These are phyloP conservation scores for Cucurbita argyrosperma DNA, from an alignment of 306 rosid genomes.

Conservation along the genomic window DNA sequence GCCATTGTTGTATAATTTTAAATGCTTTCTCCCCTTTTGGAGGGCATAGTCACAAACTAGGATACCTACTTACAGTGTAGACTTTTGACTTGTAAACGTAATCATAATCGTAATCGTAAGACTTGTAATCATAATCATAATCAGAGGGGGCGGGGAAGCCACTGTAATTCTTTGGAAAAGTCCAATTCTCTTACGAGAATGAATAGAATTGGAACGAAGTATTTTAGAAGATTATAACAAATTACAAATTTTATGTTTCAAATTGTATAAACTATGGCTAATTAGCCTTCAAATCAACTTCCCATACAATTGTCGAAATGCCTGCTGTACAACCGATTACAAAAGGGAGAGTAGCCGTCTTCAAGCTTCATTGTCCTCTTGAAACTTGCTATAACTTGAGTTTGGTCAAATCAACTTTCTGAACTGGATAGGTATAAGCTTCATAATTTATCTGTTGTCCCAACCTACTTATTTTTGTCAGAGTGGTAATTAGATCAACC, in stretches of 20 bases:
- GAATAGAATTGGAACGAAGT: neutral
- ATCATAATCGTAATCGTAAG: too few species aligned
- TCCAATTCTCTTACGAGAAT: too few species aligned
- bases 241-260: neutral
- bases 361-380: neutral
- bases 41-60: neutral
- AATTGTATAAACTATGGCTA: neutral
- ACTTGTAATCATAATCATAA: too few species aligned
- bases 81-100: neutral
- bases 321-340: neutral
- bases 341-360: neutral
- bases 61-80: neutral
- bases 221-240: neutral
- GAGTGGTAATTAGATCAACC: constrained; percentile 82
- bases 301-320: neutral
- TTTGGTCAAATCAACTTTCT: constrained; percentile 53
- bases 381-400: constrained; percentile 49
- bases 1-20: too few species aligned
- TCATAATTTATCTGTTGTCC: constrained; percentile 83
- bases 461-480: constrained; percentile 66
- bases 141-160: too few species aligned
- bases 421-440: constrained; percentile 57
- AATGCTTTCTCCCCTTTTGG: neutral
- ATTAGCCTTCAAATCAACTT: neutral
- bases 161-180: too few species aligned